phyloP scores from a whole-genome alignment of 2,329 filamentous ascomycete genomes.

The Claviceps monticola region DNA sequence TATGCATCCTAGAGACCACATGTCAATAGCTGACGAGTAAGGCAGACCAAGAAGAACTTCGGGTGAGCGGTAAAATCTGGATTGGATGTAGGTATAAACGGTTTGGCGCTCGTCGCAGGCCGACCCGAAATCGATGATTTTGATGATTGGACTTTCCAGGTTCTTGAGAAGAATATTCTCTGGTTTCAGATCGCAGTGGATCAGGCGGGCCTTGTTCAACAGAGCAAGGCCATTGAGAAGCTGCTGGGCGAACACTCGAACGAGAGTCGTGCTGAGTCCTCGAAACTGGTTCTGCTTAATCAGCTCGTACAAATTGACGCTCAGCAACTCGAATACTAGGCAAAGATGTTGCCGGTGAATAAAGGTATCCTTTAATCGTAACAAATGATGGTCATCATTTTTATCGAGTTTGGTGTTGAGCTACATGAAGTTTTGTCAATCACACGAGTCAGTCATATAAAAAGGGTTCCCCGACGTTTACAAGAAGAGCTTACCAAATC shows the following conservation, averaged over 20 bases:
- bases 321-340: conserved; percentile 88
- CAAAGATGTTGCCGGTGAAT: conserved; percentile 96
- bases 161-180: conserved; percentile 98
- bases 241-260: conserved; percentile 95
- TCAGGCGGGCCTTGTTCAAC: conserved; percentile 89
- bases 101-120: conserved; percentile 97
- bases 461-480: too few relatives aligned
- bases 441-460: neutral
- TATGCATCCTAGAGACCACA: conserved; percentile 98
- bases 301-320: conserved; percentile 93
- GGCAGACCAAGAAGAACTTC: conserved; percentile 91
- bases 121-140: conserved; percentile 98
- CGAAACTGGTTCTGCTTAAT: conserved; percentile 99
- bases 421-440: conserved; percentile 30
- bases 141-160: conserved; percentile 96
- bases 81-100: conserved; percentile 98
- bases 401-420: conserved; percentile 98
- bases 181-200: conserved; percentile 95
- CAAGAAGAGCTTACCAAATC: conserved; percentile 54
- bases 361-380: conserved; percentile 93
- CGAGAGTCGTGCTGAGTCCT: conserved; percentile 88
- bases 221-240: conserved; percentile 82
- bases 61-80: conserved; percentile 91
- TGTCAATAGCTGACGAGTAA: conserved; percentile 97
- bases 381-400: conserved; percentile 92